A percentile compares a stretch with the other conserved stretches of the same genome.
These are phyloP conservation scores for Echium plantagineum DNA, from an alignment of 257 asterid species.

Conservation along the genomic window DNA sequence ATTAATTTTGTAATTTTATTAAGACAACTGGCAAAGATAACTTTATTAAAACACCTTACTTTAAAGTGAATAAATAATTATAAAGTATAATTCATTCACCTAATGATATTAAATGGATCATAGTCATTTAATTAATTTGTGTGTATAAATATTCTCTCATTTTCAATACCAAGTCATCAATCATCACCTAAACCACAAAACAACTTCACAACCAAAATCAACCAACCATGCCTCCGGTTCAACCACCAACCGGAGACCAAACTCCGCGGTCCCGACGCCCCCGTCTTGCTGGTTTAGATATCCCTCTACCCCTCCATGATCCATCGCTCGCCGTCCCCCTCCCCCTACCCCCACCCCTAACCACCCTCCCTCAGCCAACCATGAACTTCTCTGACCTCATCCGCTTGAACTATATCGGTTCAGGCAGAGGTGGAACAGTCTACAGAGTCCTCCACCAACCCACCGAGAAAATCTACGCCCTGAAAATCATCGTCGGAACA, in stretches of 20 bases:
- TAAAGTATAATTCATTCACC: too few species aligned
- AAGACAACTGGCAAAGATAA: too few species aligned
- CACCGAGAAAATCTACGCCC: constrained; percentile 49
- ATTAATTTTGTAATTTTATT: too few species aligned
- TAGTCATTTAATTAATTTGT: too few species aligned
- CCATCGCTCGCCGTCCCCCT: constrained; percentile 17
- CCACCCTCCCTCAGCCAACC: constrained; percentile 6
- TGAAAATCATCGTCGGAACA: constrained; percentile 66
- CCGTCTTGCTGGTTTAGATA: neutral
- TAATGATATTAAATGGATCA: too few species aligned
- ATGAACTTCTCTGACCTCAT: constrained; percentile 52
- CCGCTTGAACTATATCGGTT: constrained; percentile 65
- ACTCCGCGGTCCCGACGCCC: neutral
- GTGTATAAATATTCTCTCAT: too few species aligned
- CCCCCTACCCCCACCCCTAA: constrained; percentile 9
- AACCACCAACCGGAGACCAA: neutral
- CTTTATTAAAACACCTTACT: too few species aligned
- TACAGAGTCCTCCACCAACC: constrained; percentile 76
- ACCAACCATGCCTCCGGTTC: neutral
- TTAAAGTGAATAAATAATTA: too few species aligned
- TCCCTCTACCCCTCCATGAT: constrained; percentile 11
- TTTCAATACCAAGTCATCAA: too few species aligned
- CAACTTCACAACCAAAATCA: neutral
- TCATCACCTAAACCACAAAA: too few species aligned
- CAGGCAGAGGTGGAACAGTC: constrained; percentile 90